Evolutionary conservation across 2,329 filamentous ascomycete species (phyloP).

Genomic region (Hortaea sp.): DNA sequence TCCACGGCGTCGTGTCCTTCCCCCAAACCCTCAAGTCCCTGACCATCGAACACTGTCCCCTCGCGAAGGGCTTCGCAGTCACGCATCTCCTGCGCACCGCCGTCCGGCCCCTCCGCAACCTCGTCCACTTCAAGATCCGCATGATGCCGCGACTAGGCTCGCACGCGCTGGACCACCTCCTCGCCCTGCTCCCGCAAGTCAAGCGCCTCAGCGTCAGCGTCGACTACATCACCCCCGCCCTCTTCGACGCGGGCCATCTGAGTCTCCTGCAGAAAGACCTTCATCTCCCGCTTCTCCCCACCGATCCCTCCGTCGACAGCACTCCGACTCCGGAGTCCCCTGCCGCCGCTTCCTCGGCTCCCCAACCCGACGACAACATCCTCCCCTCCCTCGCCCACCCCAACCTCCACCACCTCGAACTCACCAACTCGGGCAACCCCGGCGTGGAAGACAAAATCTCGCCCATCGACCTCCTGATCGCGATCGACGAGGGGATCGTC

Average conservation of each 20-base stretch:
- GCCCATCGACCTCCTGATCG: slow-evolving; percentile 31
- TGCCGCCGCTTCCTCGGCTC: background rate
- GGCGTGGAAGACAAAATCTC: slow-evolving; percentile 29
- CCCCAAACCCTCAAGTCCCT: slow-evolving; percentile 27
- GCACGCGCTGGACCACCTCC: slow-evolving; percentile 30
- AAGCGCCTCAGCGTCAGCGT: slow-evolving; percentile 32
- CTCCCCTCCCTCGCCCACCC: background rate
- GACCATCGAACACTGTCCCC: slow-evolving; percentile 34
- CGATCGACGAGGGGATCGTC: slow-evolving; percentile 32
- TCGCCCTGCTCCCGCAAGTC: slow-evolving; percentile 32
- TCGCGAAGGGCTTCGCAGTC: slow-evolving; percentile 28
- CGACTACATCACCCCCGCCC: slow-evolving; percentile 35
- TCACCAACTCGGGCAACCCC: slow-evolving; percentile 30
- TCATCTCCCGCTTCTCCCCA: background rate
- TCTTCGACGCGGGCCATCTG: slow-evolving; percentile 26
- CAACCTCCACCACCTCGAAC: slow-evolving; percentile 28
- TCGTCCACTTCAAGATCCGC: slow-evolving; percentile 30
- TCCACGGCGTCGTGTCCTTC: slow-evolving; percentile 25
- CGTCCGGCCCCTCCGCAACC: slow-evolving; percentile 15
- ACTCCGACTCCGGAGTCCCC: background rate
- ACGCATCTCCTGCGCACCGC: slow-evolving; percentile 27
- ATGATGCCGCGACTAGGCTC: slow-evolving; percentile 31
- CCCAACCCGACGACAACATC: background rate
- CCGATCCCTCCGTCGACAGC: background rate
- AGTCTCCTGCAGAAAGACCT: slow-evolving; percentile 6